A percentile compares a stretch with the other conserved stretches of the same genome.
phyloP scores from a whole-genome alignment of 805 yeast species.

The Spathaspora boniae region DNA sequence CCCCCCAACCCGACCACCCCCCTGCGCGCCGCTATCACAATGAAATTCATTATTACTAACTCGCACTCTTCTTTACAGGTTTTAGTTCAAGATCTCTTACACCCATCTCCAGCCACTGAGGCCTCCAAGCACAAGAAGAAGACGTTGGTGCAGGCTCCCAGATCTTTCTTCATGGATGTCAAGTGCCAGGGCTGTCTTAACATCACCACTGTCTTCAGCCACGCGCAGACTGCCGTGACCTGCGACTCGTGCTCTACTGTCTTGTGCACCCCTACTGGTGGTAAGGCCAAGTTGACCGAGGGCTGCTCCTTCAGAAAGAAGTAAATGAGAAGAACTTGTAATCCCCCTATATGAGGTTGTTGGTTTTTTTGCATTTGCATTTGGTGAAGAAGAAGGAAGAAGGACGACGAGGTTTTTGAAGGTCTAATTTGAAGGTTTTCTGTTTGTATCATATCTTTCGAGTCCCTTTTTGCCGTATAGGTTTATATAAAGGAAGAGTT shows the following conservation, averaged over 20 bases:
- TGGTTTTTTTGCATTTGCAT: too few species aligned
- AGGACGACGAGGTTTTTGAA: too few species aligned
- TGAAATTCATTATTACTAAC: constrained; percentile 18
- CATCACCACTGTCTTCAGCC: constrained; percentile 99
- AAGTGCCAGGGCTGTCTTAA: constrained; percentile 99
- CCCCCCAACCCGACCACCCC: neutral
- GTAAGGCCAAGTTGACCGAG: constrained; percentile 99
- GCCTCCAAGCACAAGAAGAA: constrained; percentile 95
- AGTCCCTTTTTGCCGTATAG: too few species aligned
- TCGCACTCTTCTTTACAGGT: constrained; percentile 44
- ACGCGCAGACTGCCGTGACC: constrained; percentile 99
- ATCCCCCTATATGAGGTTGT: too few species aligned
- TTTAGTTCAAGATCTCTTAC: constrained; percentile 97
- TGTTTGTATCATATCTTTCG: too few species aligned
- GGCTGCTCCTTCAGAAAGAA: constrained; percentile 99
- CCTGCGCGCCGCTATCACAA: neutral
- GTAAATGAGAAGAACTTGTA: constrained; percentile 47
- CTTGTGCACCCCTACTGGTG: constrained; percentile 99
- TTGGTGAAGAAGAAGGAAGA: too few species aligned
- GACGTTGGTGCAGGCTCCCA: constrained; percentile 95
- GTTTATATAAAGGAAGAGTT: too few species aligned
- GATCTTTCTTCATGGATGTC: constrained; percentile 99
- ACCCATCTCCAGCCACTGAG: constrained; percentile 98
- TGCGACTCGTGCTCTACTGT: constrained; percentile 99
- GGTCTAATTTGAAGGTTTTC: too few species aligned